A percentile compares a stretch with the other conserved stretches of the same genome.
Conservation (phyloP, 495 filamentous ascomycete genomes). For the Antarctomyces pellizariae region DNA sequence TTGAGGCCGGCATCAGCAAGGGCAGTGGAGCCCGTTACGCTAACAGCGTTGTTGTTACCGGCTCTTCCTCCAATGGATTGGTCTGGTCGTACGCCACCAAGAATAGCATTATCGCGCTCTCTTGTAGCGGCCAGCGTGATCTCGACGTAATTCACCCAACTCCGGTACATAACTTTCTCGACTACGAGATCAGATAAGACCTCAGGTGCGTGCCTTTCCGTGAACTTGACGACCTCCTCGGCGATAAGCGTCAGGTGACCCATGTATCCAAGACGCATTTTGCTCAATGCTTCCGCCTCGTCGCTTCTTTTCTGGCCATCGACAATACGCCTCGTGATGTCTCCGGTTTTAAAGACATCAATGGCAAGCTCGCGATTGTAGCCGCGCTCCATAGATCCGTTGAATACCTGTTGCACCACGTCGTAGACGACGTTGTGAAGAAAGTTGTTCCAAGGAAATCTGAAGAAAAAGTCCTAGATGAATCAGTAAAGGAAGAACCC, state of each 20-base stretch:
- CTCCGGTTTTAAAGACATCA: slow-evolving; percentile 72
- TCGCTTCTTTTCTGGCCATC: slow-evolving; percentile 76
- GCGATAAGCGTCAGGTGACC: slow-evolving; percentile 92
- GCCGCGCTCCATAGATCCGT: slow-evolving; percentile 89
- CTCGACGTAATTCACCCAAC: slow-evolving; percentile 93
- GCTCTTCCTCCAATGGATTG: slow-evolving; percentile 32
- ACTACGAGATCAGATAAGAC: slow-evolving; percentile 62
- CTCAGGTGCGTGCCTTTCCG: slow-evolving; percentile 78
- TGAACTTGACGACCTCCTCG: slow-evolving; percentile 97
- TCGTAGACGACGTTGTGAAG: slow-evolving; percentile 99
- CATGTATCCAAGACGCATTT: slow-evolving; percentile 95
- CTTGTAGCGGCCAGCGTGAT: slow-evolving; percentile 80
- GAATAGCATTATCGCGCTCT: slow-evolving; percentile 91
- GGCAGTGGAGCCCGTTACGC: slow-evolving; percentile 39
- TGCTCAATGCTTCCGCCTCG: slow-evolving; percentile 50
- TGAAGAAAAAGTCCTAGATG: slow-evolving; percentile 78
- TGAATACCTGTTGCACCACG: slow-evolving; percentile 97
- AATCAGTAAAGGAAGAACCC: slow-evolving; percentile 2
- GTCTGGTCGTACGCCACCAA: slow-evolving; percentile 83
- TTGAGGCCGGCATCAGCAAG: slow-evolving; percentile 54
- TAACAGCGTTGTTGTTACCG: slow-evolving; percentile 35
- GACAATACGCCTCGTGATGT: slow-evolving; percentile 77
- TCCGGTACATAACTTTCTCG: slow-evolving; percentile 63
- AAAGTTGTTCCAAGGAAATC: slow-evolving; percentile 99
- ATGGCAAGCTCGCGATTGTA: slow-evolving; percentile 85